A percentile compares a stretch with the other conserved stretches of the same genome.
Conservation (phyloP, 495 filamentous ascomycete species). For the Umbilicaria muhlenbergii region DNA sequence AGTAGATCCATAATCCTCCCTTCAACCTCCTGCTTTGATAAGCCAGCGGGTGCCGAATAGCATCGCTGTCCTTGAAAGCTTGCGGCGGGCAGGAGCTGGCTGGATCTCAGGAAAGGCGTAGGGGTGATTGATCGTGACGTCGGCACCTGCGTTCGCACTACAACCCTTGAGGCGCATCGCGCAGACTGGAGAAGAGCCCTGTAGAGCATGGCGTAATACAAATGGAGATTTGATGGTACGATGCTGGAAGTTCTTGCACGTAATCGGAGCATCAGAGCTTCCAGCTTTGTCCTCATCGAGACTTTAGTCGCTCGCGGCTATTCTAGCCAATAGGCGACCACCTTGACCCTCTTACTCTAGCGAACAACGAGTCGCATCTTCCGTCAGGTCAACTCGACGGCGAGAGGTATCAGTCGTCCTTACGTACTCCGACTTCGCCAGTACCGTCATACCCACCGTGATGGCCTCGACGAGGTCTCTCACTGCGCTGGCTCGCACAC, state of each 20-base stretch:
- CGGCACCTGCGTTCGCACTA: constrained; percentile 4
- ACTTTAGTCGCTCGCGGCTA: not conserved
- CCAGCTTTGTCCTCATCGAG: not conserved
- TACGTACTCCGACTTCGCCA: not conserved
- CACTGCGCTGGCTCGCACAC: constrained; percentile 33
- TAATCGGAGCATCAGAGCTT: not conserved
- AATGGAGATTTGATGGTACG: not conserved
- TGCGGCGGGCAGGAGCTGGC: constrained; percentile 38
- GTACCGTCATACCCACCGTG: constrained; percentile 12
- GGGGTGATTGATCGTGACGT: constrained; percentile 21
- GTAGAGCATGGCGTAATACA: constrained; percentile 54
- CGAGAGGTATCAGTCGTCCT: no score
- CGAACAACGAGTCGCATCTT: no score
- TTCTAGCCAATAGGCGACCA: no score
- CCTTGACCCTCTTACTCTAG: no score
- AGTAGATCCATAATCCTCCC: constrained; percentile 84
- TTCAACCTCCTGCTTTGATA: constrained; percentile 73
- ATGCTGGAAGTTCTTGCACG: not conserved
- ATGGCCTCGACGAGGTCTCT: constrained; percentile 40
- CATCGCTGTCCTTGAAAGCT: constrained; percentile 49
- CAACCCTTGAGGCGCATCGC: constrained; percentile 14
- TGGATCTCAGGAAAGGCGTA: constrained; percentile 28
- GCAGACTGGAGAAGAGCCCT: constrained; percentile 58
- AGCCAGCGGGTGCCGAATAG: constrained; percentile 70
- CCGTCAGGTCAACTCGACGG: no score